Conservation (phyloP, 768 basidiomycete species). For the Leccinum sublutescens region DNA sequence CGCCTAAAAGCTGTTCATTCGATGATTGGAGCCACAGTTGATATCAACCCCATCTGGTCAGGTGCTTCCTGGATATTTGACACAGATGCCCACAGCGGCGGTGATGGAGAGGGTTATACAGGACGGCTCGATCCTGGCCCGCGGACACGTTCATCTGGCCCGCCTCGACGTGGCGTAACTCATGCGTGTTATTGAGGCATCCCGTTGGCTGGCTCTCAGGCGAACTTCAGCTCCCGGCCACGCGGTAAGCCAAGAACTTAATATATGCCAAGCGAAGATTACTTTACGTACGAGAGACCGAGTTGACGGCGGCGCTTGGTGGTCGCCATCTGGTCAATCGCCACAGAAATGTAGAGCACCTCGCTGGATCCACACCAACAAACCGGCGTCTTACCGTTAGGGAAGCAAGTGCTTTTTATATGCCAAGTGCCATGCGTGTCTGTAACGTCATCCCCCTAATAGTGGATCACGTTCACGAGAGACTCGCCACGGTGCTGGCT, state of each 20-base stretch:
- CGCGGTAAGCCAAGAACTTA: slow-evolving; percentile 1
- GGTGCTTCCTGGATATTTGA: neutral
- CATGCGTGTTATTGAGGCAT: neutral
- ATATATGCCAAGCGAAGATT: neutral
- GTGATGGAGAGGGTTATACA: neutral
- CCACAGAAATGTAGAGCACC: slow-evolving; percentile 5
- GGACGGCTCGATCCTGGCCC: neutral
- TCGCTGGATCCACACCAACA: slow-evolving; percentile 5
- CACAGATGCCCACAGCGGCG: neutral
- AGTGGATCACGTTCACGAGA: neutral
- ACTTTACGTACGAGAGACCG: slow-evolving; percentile 2
- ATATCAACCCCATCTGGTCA: neutral
- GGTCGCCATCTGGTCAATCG: neutral
- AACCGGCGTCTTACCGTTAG: neutral
- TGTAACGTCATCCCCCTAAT: neutral
- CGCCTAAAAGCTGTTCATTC: neutral
- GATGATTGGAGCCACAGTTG: neutral
- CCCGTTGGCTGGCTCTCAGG: neutral
- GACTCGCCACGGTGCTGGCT: slow-evolving; percentile 1
- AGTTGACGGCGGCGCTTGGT: neutral
- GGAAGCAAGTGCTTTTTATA: neutral
- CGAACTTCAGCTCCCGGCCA: slow-evolving; percentile 1
- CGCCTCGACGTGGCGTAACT: neutral
- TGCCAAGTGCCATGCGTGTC: neutral
- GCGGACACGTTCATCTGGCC: neutral